A percentile compares a stretch with the other conserved stretches of the same genome.
Evolutionary conservation across 2,329 filamentous ascomycete genomes (phyloP).

Genomic region (Pseudopithomyces chartarum): DNA sequence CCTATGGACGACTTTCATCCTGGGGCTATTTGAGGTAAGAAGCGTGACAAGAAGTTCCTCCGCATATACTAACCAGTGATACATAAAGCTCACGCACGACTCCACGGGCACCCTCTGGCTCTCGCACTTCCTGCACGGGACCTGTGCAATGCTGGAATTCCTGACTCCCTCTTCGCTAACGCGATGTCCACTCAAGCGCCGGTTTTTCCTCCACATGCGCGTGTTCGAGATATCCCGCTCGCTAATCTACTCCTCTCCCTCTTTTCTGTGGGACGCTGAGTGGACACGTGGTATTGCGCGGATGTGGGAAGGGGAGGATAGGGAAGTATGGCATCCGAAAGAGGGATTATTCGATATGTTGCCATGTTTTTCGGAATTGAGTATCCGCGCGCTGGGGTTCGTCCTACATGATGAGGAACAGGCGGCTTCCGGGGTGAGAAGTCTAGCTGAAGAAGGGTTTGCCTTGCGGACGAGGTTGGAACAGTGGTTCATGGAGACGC

Average conservation of each 20-base stretch:
- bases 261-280: slow-evolving; percentile 24
- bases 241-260: slow-evolving; percentile 28
- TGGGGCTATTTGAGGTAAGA: slow-evolving; percentile 32
- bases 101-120: slow-evolving; percentile 32
- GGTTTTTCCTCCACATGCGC: slow-evolving; percentile 31
- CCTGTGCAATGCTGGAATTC: slow-evolving; percentile 29
- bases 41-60: too few species aligned
- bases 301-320: slow-evolving; percentile 20
- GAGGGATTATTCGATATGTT: slow-evolving; percentile 34
- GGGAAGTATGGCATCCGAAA: slow-evolving; percentile 26
- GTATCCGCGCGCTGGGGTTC: slow-evolving; percentile 19
- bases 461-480: slow-evolving; percentile 18
- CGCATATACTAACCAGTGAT: too few species aligned
- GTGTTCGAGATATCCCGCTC: slow-evolving; percentile 35
- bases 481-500: slow-evolving; percentile 20
- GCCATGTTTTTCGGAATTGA: slow-evolving; percentile 25
- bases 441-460: slow-evolving; percentile 26
- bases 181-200: slow-evolving; percentile 15
- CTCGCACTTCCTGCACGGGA: slow-evolving; percentile 33
- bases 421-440: background rate
- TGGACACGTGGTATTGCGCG: slow-evolving; percentile 24
- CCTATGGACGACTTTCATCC: slow-evolving; percentile 32
- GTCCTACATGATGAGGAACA: slow-evolving; percentile 3
- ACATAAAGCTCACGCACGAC: slow-evolving; percentile 33
- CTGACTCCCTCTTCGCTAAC: slow-evolving; percentile 20